These are phyloP conservation scores for Sabuloglossum arenarium DNA, from an alignment of 495 filamentous ascomycete genomes.

Conservation along the genomic window DNA sequence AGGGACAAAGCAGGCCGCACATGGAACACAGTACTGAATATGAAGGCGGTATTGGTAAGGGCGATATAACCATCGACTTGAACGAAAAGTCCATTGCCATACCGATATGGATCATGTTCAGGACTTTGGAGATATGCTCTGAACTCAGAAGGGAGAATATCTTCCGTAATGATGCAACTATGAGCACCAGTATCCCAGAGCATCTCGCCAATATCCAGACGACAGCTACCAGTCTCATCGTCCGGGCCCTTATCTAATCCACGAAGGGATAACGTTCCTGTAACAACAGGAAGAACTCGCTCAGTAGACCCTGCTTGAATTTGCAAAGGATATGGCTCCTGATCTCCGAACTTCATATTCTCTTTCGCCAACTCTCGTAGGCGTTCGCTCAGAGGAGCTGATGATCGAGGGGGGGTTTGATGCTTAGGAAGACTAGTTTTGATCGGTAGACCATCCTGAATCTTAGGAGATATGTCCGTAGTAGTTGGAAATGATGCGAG, in stretches of 20 bases:
- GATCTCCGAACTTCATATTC: neutral
- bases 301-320: slow-evolving; percentile 1
- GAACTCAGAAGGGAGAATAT: slow-evolving; percentile 5
- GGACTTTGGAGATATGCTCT: slow-evolving; percentile 4
- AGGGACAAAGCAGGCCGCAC: slow-evolving; percentile 4
- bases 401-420: neutral
- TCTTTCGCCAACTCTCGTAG: slow-evolving; percentile 1
- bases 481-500: neutral
- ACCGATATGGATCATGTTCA: slow-evolving; percentile 6
- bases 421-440: neutral
- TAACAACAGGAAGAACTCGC: slow-evolving; percentile 1
- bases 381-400: neutral
- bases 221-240: neutral
- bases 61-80: slow-evolving; percentile 4
- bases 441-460: neutral
- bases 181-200: slow-evolving; percentile 8
- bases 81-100: slow-evolving; percentile 3
- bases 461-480: neutral
- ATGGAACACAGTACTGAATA: slow-evolving; percentile 1
- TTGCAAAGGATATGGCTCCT: neutral
- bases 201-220: slow-evolving; percentile 5
- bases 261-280: slow-evolving; percentile 1
- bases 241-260: slow-evolving; percentile 1
- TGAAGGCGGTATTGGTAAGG: slow-evolving; percentile 3
- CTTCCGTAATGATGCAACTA: slow-evolving; percentile 6